Evolutionary conservation across 805 yeast species (phyloP).

Genomic region (Maudiozyma turicensis): DNA sequence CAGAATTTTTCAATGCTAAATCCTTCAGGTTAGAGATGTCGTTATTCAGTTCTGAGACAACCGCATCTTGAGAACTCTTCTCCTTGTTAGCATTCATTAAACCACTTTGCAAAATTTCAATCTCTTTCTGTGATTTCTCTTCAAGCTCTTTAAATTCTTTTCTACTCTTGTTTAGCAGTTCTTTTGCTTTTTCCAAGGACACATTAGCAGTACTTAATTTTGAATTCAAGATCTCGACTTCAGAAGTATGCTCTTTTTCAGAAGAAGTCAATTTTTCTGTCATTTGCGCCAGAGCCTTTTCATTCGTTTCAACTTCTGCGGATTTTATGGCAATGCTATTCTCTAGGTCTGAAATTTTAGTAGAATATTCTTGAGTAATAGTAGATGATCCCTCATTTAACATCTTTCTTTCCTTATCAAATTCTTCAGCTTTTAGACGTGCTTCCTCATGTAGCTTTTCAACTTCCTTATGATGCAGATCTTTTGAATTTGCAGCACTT

Average conservation of each 20-base stretch:
- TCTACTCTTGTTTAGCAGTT: not conserved
- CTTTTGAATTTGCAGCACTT: not conserved
- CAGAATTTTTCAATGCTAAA: no score
- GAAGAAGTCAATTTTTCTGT: not conserved
- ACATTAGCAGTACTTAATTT: not conserved
- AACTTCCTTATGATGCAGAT: constrained; percentile 14
- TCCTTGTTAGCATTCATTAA: no score
- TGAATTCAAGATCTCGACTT: not conserved
- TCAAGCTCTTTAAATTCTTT: no score
- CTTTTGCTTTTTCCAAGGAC: no score
- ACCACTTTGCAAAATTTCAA: no score
- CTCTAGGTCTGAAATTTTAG: constrained; percentile 37
- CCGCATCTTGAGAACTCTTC: no score
- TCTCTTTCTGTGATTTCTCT: no score
- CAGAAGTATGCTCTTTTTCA: not conserved
- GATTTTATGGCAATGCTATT: constrained; percentile 12
- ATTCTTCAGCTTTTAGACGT: constrained; percentile 32
- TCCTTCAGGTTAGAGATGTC: no score
- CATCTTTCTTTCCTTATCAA: constrained; percentile 42
- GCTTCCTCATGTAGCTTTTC: constrained; percentile 27
- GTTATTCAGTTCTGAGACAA: no score
- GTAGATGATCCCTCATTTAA: constrained; percentile 42
- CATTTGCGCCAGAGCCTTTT: constrained; percentile 11
- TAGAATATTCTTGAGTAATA: constrained; percentile 39
- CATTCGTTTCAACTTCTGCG: constrained; percentile 5